phyloP scores from a whole-genome alignment of 2,329 filamentous ascomycete species.

The Sarocladiaceae sp. region DNA sequence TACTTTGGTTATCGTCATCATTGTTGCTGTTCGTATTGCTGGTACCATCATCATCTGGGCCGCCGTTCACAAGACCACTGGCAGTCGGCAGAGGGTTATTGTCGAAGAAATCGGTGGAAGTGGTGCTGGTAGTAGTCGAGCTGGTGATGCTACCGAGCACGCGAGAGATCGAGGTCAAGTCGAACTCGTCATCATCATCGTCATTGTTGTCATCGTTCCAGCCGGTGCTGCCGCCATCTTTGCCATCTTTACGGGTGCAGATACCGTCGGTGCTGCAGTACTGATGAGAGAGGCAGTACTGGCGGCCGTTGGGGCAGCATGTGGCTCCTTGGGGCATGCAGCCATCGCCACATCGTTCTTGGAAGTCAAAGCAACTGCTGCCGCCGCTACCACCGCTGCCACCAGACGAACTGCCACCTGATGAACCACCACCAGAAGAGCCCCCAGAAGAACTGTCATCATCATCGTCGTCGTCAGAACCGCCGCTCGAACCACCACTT shows the following conservation, averaged over 20 bases:
- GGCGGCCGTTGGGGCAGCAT: slow-evolving; percentile 10
- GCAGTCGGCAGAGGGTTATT: background rate
- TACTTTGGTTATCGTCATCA: too few species aligned
- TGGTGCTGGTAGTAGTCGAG: background rate
- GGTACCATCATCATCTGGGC: background rate
- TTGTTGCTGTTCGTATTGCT: background rate
- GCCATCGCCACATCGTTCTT: slow-evolving; percentile 15
- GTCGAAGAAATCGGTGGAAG: background rate
- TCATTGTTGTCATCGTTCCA: background rate
- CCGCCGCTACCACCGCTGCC: background rate
- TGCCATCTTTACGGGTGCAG: slow-evolving; percentile 4
- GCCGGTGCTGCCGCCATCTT: background rate
- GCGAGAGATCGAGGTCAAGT: too few species aligned
- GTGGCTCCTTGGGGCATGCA: slow-evolving; percentile 16
- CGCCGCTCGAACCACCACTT: background rate
- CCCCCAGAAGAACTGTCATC: background rate
- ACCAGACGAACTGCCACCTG: background rate
- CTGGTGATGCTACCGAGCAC: too few species aligned
- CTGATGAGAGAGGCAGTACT: slow-evolving; percentile 12
- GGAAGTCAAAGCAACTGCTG: slow-evolving; percentile 8
- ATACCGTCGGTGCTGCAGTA: slow-evolving; percentile 11
- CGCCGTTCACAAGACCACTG: slow-evolving; percentile 1
- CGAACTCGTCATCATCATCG: background rate
- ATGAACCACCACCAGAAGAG: background rate
- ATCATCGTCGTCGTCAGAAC: too few species aligned